Base-by-base conservation (phyloP, 106 monocot genomes). In the Chionographis japonica region DNA sequence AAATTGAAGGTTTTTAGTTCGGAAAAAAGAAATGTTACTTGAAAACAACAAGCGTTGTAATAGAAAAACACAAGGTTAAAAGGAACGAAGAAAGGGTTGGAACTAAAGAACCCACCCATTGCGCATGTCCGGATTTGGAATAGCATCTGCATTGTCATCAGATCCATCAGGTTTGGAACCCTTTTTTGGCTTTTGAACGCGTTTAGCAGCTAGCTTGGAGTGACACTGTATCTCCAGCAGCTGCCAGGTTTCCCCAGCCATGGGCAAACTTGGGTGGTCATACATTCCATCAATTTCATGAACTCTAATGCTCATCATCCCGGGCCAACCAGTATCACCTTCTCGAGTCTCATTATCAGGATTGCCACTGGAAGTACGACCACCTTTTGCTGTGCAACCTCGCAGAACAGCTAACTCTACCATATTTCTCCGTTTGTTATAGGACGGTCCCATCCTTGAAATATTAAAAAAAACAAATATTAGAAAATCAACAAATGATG, bases 251-350 rank as follows among this genome's bases (percentile, higher is more conserved):
- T 98, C 98, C 19, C 98, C 98, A 70, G 87, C 72, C 79, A 98
- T 74, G 3, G 93, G 83, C 37, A 98, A 61, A 75, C 66, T 79
- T 37, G 98, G 98, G 79, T 98, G 98, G 59, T 98, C 98, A 59
- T 90, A 93, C 56, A 83, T 79, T 39, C 92, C 92, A 75, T 98
- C 98, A 75, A 93, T 69, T 74, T 98, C 98, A 80, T 98, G 98
- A 70, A 98, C 87, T 66, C 93, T 72, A 19, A 98, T 80, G 63
- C 92, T 98, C 93, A 93, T 98, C 98, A 98, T 98, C 70, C 98
- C 97, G 62, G 97, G 97, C 97, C 97, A 98, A 72, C 87, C 84
- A 72, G 60, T 17, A 68, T 86, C 86, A 68, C 68, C 69, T 71
- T 89, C 92, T 73, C 75, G 76, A 70, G 9, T 66, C 65, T 82